Evolutionary conservation across 257 asterid genomes (phyloP), one percentile per base, ranked within the genome.

Genomic region (Solanum sitiens): DNA sequence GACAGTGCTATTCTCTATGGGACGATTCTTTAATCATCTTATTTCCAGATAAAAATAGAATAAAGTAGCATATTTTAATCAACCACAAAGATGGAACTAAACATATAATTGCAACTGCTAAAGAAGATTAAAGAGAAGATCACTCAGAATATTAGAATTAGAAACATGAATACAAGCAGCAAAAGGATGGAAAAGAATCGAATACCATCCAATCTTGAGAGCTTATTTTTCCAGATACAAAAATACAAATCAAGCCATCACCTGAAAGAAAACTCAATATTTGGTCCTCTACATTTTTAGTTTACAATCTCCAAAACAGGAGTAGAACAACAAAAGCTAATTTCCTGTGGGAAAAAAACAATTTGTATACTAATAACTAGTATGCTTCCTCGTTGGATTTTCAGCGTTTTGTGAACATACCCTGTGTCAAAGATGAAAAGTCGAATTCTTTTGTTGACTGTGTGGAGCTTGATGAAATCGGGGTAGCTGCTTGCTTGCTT

Each of bases 391-490:
- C 44, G 47, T 61, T 15, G 45, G 56, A 25, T 20, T 86, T 73
- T 94, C 91, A 96, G 30, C 88, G 94, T 89, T 95, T 97, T 20
- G 98, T 86, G 93, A 97, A 95, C 71, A 95, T 92, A 25, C 96
- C 98, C 86, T 95, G 95, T 7, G 99, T 95, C 94, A 97, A 90
- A 21, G 99, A 95, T 90, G 99, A 97, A 89, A 97, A 97, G 89
- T 97, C 98, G 15, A 86, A 95, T 83, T 97, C 99, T 91, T 93
- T 95, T 86, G 93, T 94, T 0, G 95, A 63, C 92, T 92, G 94
- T 4, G 92, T 73, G 86, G 98, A 87, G 65, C 91, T 86, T 50
- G 98, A 90, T 33, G 95, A 83, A 75, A 89, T 89, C 23, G 96
- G 83, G 11, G 95, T 11, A 50, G 93, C 44, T 65, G 92, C 84